Conservation (phyloP, 768 basidiomycete species). For the Punctularia strigosozonata region DNA sequence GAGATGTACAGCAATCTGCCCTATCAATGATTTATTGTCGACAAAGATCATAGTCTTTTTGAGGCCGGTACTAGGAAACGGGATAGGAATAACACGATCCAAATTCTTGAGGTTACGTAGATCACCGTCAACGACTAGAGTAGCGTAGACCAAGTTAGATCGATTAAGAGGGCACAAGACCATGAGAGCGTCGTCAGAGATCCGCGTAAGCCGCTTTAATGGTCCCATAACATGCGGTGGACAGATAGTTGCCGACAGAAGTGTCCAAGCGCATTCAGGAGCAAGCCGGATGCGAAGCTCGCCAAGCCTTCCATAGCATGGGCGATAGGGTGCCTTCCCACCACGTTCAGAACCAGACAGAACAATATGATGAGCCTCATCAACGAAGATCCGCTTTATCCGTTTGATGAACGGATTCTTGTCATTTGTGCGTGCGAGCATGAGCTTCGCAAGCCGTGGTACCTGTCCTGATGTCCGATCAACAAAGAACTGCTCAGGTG, state of each 20-base stretch:
- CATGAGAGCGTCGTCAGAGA: no score
- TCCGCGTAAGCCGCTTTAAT: neutral
- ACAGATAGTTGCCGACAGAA: neutral
- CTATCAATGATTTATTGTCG: neutral
- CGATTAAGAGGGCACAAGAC: no score
- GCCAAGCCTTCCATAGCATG: neutral
- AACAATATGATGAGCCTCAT: neutral
- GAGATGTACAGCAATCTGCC: neutral
- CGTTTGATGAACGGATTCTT: neutral
- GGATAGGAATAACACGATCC: neutral
- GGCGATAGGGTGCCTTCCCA: neutral
- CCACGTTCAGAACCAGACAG: neutral
- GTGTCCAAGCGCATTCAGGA: neutral
- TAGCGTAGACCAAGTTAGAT: neutral
- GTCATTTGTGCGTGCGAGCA: neutral
- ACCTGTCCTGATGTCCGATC: neutral
- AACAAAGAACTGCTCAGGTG: neutral
- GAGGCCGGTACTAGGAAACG: neutral
- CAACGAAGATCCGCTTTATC: neutral
- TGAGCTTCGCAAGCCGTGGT: neutral
- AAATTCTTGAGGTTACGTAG: neutral
- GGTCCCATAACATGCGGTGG: neutral
- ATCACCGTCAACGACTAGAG: neutral
- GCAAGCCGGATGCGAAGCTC: neutral
- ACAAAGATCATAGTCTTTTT: neutral